A percentile compares a stretch with the other conserved stretches of the same genome.
These are phyloP conservation scores for Hebeloma cylindrosporum DNA, from an alignment of 768 basidiomycete species.

Conservation along the genomic window DNA sequence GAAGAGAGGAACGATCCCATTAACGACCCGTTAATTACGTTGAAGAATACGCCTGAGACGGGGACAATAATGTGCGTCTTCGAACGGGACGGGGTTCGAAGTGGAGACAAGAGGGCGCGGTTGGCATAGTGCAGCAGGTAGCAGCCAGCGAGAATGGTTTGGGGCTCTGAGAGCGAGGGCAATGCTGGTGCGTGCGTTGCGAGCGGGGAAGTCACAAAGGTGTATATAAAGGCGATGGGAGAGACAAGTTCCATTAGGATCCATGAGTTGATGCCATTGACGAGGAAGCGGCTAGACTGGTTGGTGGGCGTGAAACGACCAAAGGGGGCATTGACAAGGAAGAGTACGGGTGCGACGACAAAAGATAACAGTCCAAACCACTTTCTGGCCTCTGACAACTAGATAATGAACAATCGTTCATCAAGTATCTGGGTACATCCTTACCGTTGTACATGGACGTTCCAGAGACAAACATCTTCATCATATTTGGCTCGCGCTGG, in stretches of 20 bases:
- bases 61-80: slow-evolving; percentile 71
- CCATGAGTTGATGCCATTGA: slow-evolving; percentile 69
- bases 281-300: slow-evolving; percentile 43
- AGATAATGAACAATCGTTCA: too few relatives aligned
- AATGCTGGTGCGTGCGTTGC: slow-evolving; percentile 33
- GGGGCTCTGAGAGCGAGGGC: slow-evolving; percentile 36
- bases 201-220: slow-evolving; percentile 50
- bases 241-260: slow-evolving; percentile 76
- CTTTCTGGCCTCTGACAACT: slow-evolving; percentile 35
- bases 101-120: slow-evolving; percentile 75
- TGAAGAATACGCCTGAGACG: slow-evolving; percentile 59
- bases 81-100: slow-evolving; percentile 78
- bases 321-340: slow-evolving; percentile 74
- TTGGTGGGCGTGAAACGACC: slow-evolving; percentile 66
- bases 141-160: slow-evolving; percentile 51
- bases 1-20: slow-evolving; percentile 73
- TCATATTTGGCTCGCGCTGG: too few relatives aligned
- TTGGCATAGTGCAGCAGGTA: slow-evolving; percentile 82
- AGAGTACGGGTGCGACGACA: slow-evolving; percentile 34
- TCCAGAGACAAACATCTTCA: too few relatives aligned
- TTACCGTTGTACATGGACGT: too few relatives aligned
- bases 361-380: slow-evolving; percentile 45
- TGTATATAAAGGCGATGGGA: slow-evolving; percentile 52
- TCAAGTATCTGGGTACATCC: too few relatives aligned
- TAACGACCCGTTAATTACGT: slow-evolving; percentile 68